phyloP scores from a whole-genome alignment of 768 basidiomycete genomes.

The Pholiota molesta region DNA sequence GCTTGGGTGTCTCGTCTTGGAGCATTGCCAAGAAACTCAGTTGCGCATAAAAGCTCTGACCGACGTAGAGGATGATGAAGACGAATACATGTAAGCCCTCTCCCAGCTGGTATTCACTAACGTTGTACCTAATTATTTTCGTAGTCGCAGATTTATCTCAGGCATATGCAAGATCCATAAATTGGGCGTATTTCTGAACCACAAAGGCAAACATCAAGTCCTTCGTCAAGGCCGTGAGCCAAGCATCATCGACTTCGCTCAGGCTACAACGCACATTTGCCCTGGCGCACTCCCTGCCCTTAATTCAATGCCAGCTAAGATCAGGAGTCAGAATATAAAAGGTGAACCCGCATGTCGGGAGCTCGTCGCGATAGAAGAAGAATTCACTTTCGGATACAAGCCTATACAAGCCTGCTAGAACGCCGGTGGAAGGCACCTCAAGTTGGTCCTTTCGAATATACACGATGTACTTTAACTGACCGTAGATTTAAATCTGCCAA shows the following conservation, averaged over 20 bases:
- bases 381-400: no score
- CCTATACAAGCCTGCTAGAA: no score
- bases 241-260: constrained; percentile 1
- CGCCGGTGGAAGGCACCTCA: no score
- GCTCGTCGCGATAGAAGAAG: no score
- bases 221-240: not conserved
- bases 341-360: no score
- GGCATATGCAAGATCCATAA: not conserved
- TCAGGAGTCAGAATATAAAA: no score
- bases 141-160: not conserved
- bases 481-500: no score
- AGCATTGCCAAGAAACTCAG: not conserved
- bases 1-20: not conserved
- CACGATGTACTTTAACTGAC: no score
- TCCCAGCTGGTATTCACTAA: not conserved
- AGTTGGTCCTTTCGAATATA: no score
- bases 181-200: not conserved
- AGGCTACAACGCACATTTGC: not conserved
- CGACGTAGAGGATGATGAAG: not conserved
- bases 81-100: not conserved
- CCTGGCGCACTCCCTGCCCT: not conserved
- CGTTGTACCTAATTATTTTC: not conserved
- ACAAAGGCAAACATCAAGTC: not conserved
- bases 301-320: no score
- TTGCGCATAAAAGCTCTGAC: no score